Conservation (phyloP, 192 early-diverging fungal genomes). For the Hyaloraphidium curvatum region DNA sequence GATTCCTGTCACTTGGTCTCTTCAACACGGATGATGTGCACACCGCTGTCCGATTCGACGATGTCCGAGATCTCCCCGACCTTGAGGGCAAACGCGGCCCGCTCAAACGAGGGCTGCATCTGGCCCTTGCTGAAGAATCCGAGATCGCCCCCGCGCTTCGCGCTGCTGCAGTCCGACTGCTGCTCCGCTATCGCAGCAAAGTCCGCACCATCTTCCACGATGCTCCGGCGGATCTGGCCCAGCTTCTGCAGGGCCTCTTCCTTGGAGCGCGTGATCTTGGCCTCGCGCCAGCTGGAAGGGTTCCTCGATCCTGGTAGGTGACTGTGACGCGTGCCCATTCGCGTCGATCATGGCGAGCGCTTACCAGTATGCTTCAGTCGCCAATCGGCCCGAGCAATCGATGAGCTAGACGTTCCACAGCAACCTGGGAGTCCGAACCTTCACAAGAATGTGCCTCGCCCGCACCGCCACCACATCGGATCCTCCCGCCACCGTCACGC, state of each 20-base stretch:
- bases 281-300: slow-evolving; percentile 17
- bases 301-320: neutral
- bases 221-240: slow-evolving; percentile 36
- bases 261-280: slow-evolving; percentile 72
- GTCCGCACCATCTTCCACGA: slow-evolving; percentile 34
- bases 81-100: slow-evolving; percentile 62
- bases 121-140: slow-evolving; percentile 66
- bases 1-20: too few relatives aligned
- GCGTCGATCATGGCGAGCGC: neutral
- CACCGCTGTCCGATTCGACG: slow-evolving; percentile 75
- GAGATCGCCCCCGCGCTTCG: slow-evolving; percentile 72
- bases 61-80: slow-evolving; percentile 66
- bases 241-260: slow-evolving; percentile 68
- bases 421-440: neutral
- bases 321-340: neutral
- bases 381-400: neutral
- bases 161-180: slow-evolving; percentile 84
- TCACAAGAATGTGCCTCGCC: neutral
- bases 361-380: neutral
- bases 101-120: slow-evolving; percentile 86
- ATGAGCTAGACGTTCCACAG: neutral
- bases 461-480: neutral
- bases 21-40: slow-evolving; percentile 86
- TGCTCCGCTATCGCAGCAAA: slow-evolving; percentile 52
- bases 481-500: neutral